phyloP scores from a whole-genome alignment of 2,329 filamentous ascomycete species.

The Xylaria sp. region DNA sequence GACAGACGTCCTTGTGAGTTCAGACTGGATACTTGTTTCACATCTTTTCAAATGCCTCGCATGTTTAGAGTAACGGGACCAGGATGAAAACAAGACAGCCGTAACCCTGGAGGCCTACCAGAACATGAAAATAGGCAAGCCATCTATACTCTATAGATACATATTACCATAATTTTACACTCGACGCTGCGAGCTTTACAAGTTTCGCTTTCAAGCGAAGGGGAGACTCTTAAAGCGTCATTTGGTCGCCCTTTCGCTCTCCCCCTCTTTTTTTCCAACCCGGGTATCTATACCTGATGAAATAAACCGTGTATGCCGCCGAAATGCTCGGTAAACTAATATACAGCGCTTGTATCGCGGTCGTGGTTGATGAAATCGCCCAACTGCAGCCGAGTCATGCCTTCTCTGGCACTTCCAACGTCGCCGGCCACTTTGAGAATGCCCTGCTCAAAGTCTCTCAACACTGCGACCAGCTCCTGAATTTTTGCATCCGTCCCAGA shows the following conservation, averaged over 20 bases:
- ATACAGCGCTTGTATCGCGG: constrained; percentile 44
- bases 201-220: not conserved
- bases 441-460: constrained; percentile 72
- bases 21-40: not conserved
- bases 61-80: not conserved
- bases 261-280: constrained; percentile 24
- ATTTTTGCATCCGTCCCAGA: constrained; percentile 57
- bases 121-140: not conserved
- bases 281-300: constrained; percentile 44
- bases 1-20: not conserved
- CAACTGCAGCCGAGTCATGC: constrained; percentile 66
- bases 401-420: constrained; percentile 68
- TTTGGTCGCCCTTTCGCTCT: not conserved
- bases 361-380: constrained; percentile 57
- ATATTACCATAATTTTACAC: constrained; percentile 1
- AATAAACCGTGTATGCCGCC: constrained; percentile 29
- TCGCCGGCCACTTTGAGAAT: constrained; percentile 71
- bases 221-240: not conserved
- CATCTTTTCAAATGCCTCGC: not conserved
- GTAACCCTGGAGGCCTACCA: not conserved
- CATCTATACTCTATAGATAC: not conserved
- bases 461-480: constrained; percentile 65
- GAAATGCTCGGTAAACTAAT: constrained; percentile 38
- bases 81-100: not conserved
- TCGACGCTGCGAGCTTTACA: not conserved